Conservation (phyloP, 2,329 filamentous ascomycete genomes). For the Aspergillus vadensis region DNA sequence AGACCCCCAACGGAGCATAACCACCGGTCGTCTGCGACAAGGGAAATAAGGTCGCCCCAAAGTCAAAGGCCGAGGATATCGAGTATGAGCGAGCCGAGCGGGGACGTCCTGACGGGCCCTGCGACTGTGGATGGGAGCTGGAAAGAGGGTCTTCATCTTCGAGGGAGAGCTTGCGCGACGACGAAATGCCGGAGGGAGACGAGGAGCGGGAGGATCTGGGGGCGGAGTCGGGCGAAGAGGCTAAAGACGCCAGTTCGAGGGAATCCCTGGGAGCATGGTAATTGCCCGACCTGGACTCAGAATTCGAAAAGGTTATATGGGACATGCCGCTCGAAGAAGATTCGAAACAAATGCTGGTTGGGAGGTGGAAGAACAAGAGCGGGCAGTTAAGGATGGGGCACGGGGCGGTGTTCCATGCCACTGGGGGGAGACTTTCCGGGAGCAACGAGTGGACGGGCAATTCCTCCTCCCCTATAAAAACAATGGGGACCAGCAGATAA, state of each 20-base stretch:
- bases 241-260: conserved; percentile 91
- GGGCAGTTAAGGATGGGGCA: conserved; percentile 12
- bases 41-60: conserved; percentile 88
- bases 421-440: not conserved
- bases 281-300: conserved; percentile 31
- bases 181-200: conserved; percentile 80
- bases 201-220: conserved; percentile 70
- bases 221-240: conserved; percentile 69
- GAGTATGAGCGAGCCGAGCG: conserved; percentile 73
- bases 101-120: conserved; percentile 51
- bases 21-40: conserved; percentile 78
- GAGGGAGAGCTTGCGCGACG: conserved; percentile 87
- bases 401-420: conserved; percentile 18
- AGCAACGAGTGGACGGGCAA: not conserved
- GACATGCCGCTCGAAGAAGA: conserved; percentile 31
- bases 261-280: conserved; percentile 71
- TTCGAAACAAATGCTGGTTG: not conserved
- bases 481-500: not conserved
- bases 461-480: not conserved
- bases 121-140: conserved; percentile 52
- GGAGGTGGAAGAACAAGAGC: conserved; percentile 7
- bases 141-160: conserved; percentile 80
- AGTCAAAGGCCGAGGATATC: conserved; percentile 91
- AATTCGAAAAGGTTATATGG: conserved; percentile 33
- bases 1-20: conserved; percentile 83